Evolutionary conservation across 768 basidiomycete genomes (phyloP).

Genomic region (Lentinula boryana): DNA sequence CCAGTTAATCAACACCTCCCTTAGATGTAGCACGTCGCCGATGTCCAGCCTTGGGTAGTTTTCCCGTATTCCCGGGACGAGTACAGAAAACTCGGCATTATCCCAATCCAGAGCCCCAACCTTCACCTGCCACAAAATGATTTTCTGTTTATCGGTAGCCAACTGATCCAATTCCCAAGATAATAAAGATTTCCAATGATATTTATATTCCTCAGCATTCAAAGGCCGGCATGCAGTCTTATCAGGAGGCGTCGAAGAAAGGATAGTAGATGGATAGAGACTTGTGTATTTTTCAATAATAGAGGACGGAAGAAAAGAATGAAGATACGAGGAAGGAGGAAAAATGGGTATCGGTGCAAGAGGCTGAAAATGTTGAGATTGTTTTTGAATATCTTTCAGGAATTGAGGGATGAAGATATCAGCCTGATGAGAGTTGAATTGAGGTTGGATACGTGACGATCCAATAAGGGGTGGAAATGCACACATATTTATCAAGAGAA

Average conservation of each 20-base stretch:
- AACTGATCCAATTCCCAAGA: conserved; percentile 41
- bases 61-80: conserved; percentile 14
- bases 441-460: background rate
- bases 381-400: conserved; percentile 43
- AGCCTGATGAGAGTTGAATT: conserved; percentile 25
- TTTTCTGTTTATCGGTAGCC: conserved; percentile 32
- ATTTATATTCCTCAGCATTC: conserved; percentile 25
- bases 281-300: conserved; percentile 24
- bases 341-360: conserved; percentile 37
- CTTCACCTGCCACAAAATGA: conserved; percentile 36
- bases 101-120: conserved; percentile 4
- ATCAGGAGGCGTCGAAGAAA: conserved; percentile 19
- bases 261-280: conserved; percentile 13
- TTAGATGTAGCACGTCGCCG: conserved; percentile 38
- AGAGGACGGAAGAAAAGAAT: conserved; percentile 32
- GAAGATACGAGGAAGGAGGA: conserved; percentile 34
- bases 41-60: conserved; percentile 36
- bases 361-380: conserved; percentile 33
- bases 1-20: conserved; percentile 29
- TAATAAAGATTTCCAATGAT: conserved; percentile 36
- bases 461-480: conserved; percentile 6
- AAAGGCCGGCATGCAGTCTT: conserved; percentile 19
- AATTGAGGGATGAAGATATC: conserved; percentile 43
- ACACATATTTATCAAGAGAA: conserved; percentile 41
- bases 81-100: conserved; percentile 5